Base-by-base conservation (phyloP, 1,139 yeast genomes). In the Candida tropicalis region DNA sequence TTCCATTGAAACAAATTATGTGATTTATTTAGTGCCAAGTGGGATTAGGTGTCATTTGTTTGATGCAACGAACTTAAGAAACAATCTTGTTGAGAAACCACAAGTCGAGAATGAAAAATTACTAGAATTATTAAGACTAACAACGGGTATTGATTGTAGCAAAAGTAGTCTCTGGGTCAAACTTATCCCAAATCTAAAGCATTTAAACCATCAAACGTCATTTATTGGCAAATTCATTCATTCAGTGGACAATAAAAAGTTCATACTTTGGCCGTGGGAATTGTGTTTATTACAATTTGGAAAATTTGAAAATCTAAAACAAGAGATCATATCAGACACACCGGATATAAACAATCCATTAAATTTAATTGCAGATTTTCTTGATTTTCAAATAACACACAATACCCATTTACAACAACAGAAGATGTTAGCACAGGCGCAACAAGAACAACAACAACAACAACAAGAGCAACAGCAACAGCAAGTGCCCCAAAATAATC, bases 231-330 rank as follows among this genome's bases (percentile, higher is more conserved):
- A 73, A 27, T 85, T 60, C 47, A 63, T 79, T 37, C 80, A 75
- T 53, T 66, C 70, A 3, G 81, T 75, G 1, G 75, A 73, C 10
- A 81, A 81, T 53, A 72, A 70, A 27, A 82, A 83, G 55, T 79
- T 70, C 45, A 77, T 86, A 2, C 62, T 81, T 39, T 86, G 95
- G 95, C 95, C 95, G 0, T 66, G 84, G 60, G 77, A 75, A 41
- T 63, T 85, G 18, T 83, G 91, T 53, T 68, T 79, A 42, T 64
- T 79, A 7, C 93, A 86, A 53, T 66, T 69, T 45, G 79, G 79
- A 1, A 52, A 57, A 40, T 43, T 46, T 25, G 58, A 58, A 54
- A 27, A 46, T 18, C 11, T 37, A 17, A 12, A 35, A 15, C 26
- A 35, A 12, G 43, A 39, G 10, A 29, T 9, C 42, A 11, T 17